Evolutionary conservation across 2,329 filamentous ascomycete species (phyloP).

Genomic region (Penicillium sp.): DNA sequence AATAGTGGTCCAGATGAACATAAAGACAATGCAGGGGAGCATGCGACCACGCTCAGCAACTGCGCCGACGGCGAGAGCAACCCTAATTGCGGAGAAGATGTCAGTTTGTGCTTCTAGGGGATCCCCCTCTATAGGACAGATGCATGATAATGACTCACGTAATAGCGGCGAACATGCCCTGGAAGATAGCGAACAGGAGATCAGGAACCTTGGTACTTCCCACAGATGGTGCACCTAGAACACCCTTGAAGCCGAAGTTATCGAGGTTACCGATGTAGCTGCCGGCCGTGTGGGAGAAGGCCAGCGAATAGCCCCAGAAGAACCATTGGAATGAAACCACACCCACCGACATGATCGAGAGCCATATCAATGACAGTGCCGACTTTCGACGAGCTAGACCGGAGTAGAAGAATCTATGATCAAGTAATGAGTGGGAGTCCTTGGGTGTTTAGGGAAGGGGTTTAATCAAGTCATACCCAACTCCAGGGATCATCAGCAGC

Average conservation of each 20-base stretch:
- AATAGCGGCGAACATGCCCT: constrained; percentile 56
- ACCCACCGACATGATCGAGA: constrained; percentile 70
- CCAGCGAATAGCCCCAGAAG: constrained; percentile 82
- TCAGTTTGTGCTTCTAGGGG: constrained; percentile 24
- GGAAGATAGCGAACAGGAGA: constrained; percentile 71
- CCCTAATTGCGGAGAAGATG: constrained; percentile 39
- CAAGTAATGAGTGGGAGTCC: constrained; percentile 7
- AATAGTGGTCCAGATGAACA: constrained; percentile 83
- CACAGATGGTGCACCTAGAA: constrained; percentile 66
- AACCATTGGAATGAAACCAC: constrained; percentile 88
- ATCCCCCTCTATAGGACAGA: background rate
- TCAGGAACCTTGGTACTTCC: constrained; percentile 67
- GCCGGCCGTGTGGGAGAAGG: constrained; percentile 69
- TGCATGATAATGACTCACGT: constrained; percentile 53
- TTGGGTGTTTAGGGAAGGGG: background rate
- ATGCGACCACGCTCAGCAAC: constrained; percentile 80
- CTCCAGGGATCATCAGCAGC: constrained; percentile 84
- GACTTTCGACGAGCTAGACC: constrained; percentile 83
- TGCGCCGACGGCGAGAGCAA: constrained; percentile 74
- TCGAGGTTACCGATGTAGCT: constrained; percentile 67
- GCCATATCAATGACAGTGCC: constrained; percentile 74
- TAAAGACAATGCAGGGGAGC: constrained; percentile 80
- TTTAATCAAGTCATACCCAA: constrained; percentile 48
- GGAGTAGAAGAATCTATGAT: constrained; percentile 74
- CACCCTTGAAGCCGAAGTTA: constrained; percentile 70